Conservation (phyloP, 371 early-diverging fungal species). For the Racocetra persica region DNA sequence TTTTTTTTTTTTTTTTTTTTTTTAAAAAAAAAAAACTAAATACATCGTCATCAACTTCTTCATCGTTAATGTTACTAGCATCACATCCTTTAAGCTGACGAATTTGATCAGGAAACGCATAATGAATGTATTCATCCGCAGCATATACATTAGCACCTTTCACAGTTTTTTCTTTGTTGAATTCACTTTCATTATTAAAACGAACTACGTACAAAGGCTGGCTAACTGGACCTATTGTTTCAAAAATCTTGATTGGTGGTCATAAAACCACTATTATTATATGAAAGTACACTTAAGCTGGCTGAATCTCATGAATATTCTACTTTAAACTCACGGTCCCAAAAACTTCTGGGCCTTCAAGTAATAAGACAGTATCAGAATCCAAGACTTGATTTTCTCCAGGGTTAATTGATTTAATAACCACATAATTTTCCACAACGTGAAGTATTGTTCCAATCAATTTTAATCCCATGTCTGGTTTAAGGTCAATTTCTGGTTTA, state of each 20-base stretch:
- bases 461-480: conserved; percentile 59
- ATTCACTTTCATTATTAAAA: conserved; percentile 70
- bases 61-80: conserved; percentile 92
- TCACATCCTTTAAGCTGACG: conserved; percentile 82
- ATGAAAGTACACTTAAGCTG: neutral
- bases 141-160: conserved; percentile 70
- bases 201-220: conserved; percentile 85
- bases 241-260: conserved; percentile 68
- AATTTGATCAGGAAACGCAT: conserved; percentile 73
- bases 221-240: conserved; percentile 92
- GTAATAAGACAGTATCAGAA: conserved; percentile 75
- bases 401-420: conserved; percentile 65
- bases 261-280: neutral
- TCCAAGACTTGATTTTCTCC: conserved; percentile 74
- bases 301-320: neutral
- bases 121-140: conserved; percentile 67
- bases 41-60: conserved; percentile 81
- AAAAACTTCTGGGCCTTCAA: conserved; percentile 69
- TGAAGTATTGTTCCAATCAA: conserved; percentile 73
- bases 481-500: conserved; percentile 68
- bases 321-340: conserved; percentile 65
- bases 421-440: conserved; percentile 78
- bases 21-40: conserved; percentile 3
- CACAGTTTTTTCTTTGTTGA: conserved; percentile 53
- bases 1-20: too few relatives aligned